Percentiles rank a stretch among this genome's conserved stretches.
Conservation (phyloP, 2,329 filamentous ascomycete species). For the Mycosphaerella arachidis region DNA sequence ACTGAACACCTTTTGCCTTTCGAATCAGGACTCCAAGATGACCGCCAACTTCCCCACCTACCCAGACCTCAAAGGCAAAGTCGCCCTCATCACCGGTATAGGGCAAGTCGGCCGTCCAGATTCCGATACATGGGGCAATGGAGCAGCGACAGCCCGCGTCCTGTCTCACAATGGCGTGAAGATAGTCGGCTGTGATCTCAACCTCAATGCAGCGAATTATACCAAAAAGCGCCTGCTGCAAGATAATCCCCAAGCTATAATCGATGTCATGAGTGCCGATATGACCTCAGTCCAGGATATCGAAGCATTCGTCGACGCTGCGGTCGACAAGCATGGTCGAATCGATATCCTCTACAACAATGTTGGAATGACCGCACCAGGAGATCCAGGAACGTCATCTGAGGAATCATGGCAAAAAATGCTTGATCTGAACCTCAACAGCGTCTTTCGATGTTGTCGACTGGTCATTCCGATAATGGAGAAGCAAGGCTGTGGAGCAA, state of each 20-base stretch:
- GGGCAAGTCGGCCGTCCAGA: slow-evolving; percentile 36
- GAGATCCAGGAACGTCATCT: slow-evolving; percentile 44
- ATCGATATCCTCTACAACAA: slow-evolving; percentile 51
- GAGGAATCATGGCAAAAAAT: slow-evolving; percentile 51
- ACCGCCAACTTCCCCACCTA: slow-evolving; percentile 20
- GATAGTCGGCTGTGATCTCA: slow-evolving; percentile 40
- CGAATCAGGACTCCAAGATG: slow-evolving; percentile 2
- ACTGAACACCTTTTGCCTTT: neutral
- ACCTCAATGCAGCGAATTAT: slow-evolving; percentile 24
- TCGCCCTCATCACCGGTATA: slow-evolving; percentile 46
- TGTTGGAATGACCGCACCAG: slow-evolving; percentile 42
- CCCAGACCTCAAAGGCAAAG: slow-evolving; percentile 39
- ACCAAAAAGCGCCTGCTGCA: slow-evolving; percentile 36
- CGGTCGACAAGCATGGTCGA: slow-evolving; percentile 40
- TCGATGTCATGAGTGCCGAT: slow-evolving; percentile 30
- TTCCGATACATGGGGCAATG: slow-evolving; percentile 48
- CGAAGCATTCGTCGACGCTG: slow-evolving; percentile 35
- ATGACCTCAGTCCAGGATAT: slow-evolving; percentile 53
- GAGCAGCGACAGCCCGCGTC: slow-evolving; percentile 47
- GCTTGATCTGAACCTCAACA: slow-evolving; percentile 54
- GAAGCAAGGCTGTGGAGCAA: slow-evolving; percentile 39
- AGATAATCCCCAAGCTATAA: slow-evolving; percentile 35
- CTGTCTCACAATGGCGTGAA: slow-evolving; percentile 47
- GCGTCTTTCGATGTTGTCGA: slow-evolving; percentile 51
- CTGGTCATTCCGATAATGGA: slow-evolving; percentile 53